A percentile compares a stretch with the other conserved stretches of the same genome.
phyloP scores from a whole-genome alignment of 2,329 filamentous ascomycete genomes.

The Stemphylium beticola region DNA sequence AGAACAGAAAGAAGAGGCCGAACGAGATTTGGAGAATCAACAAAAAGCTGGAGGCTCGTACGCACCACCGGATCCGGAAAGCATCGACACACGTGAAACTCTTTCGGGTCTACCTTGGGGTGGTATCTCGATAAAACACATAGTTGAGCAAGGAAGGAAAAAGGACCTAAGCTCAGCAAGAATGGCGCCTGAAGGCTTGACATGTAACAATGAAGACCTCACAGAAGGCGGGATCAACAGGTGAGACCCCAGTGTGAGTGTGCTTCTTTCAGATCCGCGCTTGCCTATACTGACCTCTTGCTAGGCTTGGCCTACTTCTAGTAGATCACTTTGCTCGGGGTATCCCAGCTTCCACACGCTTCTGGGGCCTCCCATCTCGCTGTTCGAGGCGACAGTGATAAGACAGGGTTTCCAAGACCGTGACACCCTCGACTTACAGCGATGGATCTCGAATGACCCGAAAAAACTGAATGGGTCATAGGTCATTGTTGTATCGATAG shows the following conservation, averaged over 20 bases:
- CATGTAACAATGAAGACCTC: slow-evolving; percentile 46
- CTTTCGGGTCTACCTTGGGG: slow-evolving; percentile 72
- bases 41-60: slow-evolving; percentile 70
- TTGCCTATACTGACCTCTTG: slow-evolving; percentile 29
- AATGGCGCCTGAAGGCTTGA: slow-evolving; percentile 50
- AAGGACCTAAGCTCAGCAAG: slow-evolving; percentile 53
- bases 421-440: background rate
- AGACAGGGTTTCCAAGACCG: background rate
- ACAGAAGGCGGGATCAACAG: slow-evolving; percentile 30
- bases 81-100: slow-evolving; percentile 60
- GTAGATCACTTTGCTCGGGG: slow-evolving; percentile 51
- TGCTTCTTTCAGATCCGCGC: slow-evolving; percentile 21
- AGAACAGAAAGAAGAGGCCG: slow-evolving; percentile 69
- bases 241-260: slow-evolving; percentile 45
- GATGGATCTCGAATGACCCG: background rate
- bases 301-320: slow-evolving; percentile 44
- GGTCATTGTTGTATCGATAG: background rate
- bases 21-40: slow-evolving; percentile 68
- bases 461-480: background rate
- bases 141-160: slow-evolving; percentile 53
- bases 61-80: slow-evolving; percentile 63
- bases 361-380: slow-evolving; percentile 31
- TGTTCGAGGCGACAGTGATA: background rate
- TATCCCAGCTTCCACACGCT: slow-evolving; percentile 36
- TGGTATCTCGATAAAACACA: slow-evolving; percentile 65